These are phyloP conservation scores for Chrysoporthe puriensis DNA, from an alignment of 2,329 filamentous ascomycete species.

Conservation along the genomic window DNA sequence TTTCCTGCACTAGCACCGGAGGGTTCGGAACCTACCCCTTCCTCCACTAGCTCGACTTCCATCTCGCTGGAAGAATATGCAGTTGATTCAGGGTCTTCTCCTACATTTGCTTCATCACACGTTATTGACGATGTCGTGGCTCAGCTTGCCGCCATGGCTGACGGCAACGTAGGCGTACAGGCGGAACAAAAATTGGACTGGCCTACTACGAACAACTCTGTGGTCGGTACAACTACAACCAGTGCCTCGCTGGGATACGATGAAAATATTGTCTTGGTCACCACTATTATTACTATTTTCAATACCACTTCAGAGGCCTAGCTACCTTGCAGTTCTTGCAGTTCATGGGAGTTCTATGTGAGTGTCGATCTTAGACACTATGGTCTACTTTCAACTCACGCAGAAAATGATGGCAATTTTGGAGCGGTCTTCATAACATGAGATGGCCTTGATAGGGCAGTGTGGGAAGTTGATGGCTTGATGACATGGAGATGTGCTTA, in stretches of 20 bases:
- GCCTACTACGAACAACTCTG: neutral
- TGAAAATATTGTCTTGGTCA: conserved; percentile 22
- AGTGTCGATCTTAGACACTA: neutral
- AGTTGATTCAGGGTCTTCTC: neutral
- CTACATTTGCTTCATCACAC: conserved; percentile 8
- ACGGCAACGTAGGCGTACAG: conserved; percentile 8
- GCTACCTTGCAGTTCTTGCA: neutral
- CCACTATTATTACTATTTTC: conserved; percentile 26
- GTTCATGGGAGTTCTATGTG: neutral
- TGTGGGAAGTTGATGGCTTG: neutral
- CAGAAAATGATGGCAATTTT: neutral
- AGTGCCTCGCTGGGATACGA: conserved; percentile 13
- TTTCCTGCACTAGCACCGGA: conserved; percentile 13
- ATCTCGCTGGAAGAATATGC: neutral
- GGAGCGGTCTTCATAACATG: neutral
- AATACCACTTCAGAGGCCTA: conserved; percentile 3
- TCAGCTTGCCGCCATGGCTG: conserved; percentile 15
- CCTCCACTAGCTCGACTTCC: neutral
- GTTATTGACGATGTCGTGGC: conserved; percentile 20
- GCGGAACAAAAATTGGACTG: conserved; percentile 3
- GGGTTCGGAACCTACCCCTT: neutral
- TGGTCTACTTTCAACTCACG: neutral
- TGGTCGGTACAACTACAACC: conserved; percentile 2
- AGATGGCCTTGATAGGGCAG: neutral
- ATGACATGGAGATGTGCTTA: neutral